Percentiles rank a stretch among this genome's conserved stretches.
phyloP scores from a whole-genome alignment of 768 basidiomycete species.

The Boletus insuetus region DNA sequence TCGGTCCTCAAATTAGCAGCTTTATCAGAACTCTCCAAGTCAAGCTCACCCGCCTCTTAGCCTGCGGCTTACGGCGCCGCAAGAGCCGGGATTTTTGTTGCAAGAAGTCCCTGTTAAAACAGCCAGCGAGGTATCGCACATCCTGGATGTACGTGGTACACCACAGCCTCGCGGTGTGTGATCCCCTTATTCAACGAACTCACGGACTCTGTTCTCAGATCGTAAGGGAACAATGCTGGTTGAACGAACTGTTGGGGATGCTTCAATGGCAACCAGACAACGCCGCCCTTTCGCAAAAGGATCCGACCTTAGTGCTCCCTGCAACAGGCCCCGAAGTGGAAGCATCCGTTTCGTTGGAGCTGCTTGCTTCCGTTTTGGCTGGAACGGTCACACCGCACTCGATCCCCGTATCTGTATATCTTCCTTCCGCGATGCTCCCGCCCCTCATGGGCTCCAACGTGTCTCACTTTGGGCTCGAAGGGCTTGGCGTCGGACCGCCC shows the following conservation, averaged over 20 bases:
- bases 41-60: conserved; percentile 66
- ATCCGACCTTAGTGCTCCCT: background rate
- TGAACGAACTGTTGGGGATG: conserved; percentile 65
- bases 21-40: conserved; percentile 58
- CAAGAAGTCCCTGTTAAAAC: conserved; percentile 69
- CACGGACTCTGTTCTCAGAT: conserved; percentile 26
- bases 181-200: background rate
- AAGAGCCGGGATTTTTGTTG: conserved; percentile 74
- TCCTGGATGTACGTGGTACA: conserved; percentile 58
- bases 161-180: background rate
- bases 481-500: conserved; percentile 26
- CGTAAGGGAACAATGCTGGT: conserved; percentile 81
- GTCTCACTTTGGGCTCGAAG: conserved; percentile 29
- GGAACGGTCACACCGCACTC: conserved; percentile 39
- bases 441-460: conserved; percentile 16
- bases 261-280: conserved; percentile 61
- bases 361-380: conserved; percentile 61
- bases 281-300: conserved; percentile 1
- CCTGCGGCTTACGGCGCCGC: conserved; percentile 62
- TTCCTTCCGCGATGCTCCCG: conserved; percentile 41
- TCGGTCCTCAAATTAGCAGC: conserved; percentile 1
- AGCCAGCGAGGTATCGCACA: conserved; percentile 71
- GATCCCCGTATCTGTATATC: conserved; percentile 71
- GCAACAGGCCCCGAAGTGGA: conserved; percentile 27
- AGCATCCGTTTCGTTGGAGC: conserved; percentile 45